phyloP scores from a whole-genome alignment of 495 filamentous ascomycete species.

The Neurospora sp. region DNA sequence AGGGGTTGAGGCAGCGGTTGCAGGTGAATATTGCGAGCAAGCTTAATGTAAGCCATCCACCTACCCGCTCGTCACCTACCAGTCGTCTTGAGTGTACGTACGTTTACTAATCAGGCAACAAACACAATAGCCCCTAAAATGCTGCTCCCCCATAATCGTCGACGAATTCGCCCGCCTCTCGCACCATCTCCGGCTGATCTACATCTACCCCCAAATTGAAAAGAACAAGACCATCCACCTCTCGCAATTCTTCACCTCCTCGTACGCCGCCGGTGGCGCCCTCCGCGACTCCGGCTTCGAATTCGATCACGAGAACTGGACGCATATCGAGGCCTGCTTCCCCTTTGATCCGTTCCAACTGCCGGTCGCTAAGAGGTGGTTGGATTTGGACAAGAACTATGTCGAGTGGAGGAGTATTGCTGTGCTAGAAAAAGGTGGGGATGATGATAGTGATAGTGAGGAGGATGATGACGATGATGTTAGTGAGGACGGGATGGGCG shows the following conservation, averaged over 20 bases:
- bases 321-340: constrained; percentile 84
- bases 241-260: constrained; percentile 43
- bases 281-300: constrained; percentile 56
- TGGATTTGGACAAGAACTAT: constrained; percentile 64
- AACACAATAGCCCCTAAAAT: constrained; percentile 57
- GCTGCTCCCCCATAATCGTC: constrained; percentile 89
- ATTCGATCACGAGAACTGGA: constrained; percentile 55
- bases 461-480: constrained; percentile 31
- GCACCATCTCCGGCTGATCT: constrained; percentile 67
- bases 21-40: constrained; percentile 67
- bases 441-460: constrained; percentile 41
- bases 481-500: constrained; percentile 30
- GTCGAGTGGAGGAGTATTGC: constrained; percentile 72
- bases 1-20: constrained; percentile 61
- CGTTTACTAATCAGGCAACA: too few species aligned
- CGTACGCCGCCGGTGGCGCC: constrained; percentile 36
- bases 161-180: constrained; percentile 81
- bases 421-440: constrained; percentile 46
- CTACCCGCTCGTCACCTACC: too few species aligned
- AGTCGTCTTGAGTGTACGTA: background rate
- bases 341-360: constrained; percentile 95
- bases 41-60: constrained; percentile 48
- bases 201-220: constrained; percentile 64
- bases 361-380: constrained; percentile 73
- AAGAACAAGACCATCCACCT: constrained; percentile 79